Evolutionary conservation across 495 filamentous ascomycete genomes (phyloP), one percentile per base, ranked within the genome.

Genomic region (Aspergillus mulundensis): DNA sequence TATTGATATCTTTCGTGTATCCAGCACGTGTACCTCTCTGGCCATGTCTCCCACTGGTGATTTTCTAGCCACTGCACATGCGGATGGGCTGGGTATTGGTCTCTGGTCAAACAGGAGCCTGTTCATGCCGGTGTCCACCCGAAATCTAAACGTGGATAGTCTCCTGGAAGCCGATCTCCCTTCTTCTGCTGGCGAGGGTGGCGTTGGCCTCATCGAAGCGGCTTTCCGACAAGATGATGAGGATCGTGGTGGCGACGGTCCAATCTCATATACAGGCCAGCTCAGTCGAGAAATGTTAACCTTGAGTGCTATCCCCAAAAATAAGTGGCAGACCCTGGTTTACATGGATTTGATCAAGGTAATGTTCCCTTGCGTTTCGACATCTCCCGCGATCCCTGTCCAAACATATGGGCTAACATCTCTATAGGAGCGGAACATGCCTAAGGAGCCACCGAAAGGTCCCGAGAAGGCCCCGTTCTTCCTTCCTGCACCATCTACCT

Each of bases 381-480:
- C 25, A 5, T 15, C 15, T 7, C 15, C 4, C 7, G 8, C 3
- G 10, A 43, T 15, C 14, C n/a, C 10, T 48, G n/a, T 46, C 14
- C 18, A 19, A 7, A 14, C 16, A 20, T 32, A 8, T 34, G 14
- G 0, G 38, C 59, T 49, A 46, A 56, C 67, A 54, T 18, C 20
- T 41, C 21, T 30, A 5, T 47, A 81, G 75, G 75, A 87, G 71
- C 90, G 94, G 50, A 99, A 99, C 73, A 96, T 92, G 70, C 95
- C 94, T 6, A 92, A 84, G 60, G 89, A 95, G 71, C 80, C 91
- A 0, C 91, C 91, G 23, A 96, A 97, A 75, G 80, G 83, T 3
- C 94, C 95, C 4, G 88, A 96, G 66, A 96, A 94, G 65, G 91
- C 94, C 0, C 94, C 94, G 1, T 99, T 99, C 74, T 99, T 97